Evolutionary conservation across 1,284 basidiomycete genomes (phyloP).

Genomic region (Irpex rosettiformis): DNA sequence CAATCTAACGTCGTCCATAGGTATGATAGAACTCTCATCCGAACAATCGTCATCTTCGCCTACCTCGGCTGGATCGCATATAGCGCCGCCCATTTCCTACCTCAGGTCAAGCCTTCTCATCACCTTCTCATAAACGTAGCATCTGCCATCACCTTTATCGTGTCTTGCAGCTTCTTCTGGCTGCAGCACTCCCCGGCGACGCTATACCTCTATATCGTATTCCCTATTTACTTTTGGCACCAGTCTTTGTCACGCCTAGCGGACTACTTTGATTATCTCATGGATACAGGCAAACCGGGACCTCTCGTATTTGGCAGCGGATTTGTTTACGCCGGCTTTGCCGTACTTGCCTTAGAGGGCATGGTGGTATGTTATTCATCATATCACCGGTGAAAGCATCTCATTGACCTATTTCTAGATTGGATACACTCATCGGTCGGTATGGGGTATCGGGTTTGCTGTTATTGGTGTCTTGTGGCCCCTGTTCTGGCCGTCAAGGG

Average conservation of each 20-base stretch:
- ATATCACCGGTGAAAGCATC: neutral
- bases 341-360: constrained; percentile 47
- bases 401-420: constrained; percentile 34
- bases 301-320: neutral
- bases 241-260: constrained; percentile 25
- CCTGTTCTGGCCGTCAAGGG: constrained; percentile 39
- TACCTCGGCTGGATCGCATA: constrained; percentile 81
- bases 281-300: neutral
- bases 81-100: constrained; percentile 51
- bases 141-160: constrained; percentile 32
- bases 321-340: constrained; percentile 14
- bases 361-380: constrained; percentile 62
- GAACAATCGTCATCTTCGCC: constrained; percentile 64
- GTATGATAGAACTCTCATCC: constrained; percentile 76
- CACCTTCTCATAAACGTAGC: constrained; percentile 18
- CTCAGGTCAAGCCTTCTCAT: constrained; percentile 12
- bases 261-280: neutral
- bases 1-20: constrained; percentile 26
- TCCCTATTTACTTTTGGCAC: constrained; percentile 78
- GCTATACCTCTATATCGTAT: constrained; percentile 76
- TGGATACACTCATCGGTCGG: constrained; percentile 64
- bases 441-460: constrained; percentile 73
- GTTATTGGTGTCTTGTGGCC: constrained; percentile 73
- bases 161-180: constrained; percentile 52
- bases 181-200: constrained; percentile 67